These are phyloP conservation scores for Neopestalotiopsis sp. DNA, from an alignment of 2,329 filamentous ascomycete genomes.

Conservation along the genomic window DNA sequence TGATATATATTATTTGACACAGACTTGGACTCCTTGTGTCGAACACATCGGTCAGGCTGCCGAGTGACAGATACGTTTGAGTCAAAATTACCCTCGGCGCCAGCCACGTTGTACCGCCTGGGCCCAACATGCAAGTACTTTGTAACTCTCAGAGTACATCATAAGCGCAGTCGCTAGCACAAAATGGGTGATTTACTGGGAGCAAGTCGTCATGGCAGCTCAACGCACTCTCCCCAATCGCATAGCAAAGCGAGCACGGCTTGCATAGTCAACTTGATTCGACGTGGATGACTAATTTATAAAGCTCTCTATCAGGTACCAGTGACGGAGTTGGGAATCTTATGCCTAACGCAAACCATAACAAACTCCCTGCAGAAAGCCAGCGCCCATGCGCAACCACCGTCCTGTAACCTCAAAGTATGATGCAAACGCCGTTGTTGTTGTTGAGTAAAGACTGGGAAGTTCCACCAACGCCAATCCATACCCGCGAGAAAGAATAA, in stretches of 20 bases:
- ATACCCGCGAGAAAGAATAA: neutral
- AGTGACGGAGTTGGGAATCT: constrained; percentile 11
- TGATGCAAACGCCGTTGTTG: neutral
- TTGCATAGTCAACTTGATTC: too few relatives aligned
- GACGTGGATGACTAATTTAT: neutral
- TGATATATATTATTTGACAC: neutral
- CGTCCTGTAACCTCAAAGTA: neutral
- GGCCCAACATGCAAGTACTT: neutral
- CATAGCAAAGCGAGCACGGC: too few relatives aligned
- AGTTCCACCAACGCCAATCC: neutral
- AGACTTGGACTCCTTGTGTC: neutral
- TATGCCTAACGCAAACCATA: neutral
- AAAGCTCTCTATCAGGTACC: constrained; percentile 8
- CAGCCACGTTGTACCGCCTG: neutral
- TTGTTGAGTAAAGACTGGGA: neutral
- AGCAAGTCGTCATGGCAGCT: too few relatives aligned
- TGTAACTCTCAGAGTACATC: neutral
- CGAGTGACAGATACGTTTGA: neutral
- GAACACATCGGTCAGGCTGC: neutral
- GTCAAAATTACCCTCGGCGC: neutral
- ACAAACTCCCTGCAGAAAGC: neutral
- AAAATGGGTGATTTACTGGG: neutral
- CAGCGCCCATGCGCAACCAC: constrained; percentile 4
- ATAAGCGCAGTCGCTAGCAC: neutral
- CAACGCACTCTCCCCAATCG: too few relatives aligned